phyloP scores from a whole-genome alignment of 768 basidiomycete genomes.

The Infundibulicybe gibba region DNA sequence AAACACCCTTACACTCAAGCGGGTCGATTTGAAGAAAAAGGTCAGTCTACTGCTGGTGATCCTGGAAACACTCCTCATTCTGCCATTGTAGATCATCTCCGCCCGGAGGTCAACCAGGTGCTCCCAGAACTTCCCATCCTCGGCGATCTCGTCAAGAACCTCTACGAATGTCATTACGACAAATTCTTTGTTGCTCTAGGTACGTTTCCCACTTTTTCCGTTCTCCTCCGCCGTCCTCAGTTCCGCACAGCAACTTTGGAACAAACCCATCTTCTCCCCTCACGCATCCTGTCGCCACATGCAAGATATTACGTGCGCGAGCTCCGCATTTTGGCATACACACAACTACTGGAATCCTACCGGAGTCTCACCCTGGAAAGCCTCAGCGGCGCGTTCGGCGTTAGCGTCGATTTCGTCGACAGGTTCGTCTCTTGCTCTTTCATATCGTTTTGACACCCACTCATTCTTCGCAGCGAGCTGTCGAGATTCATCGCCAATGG shows the following conservation, averaged over 20 bases:
- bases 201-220: constrained; percentile 23
- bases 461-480: constrained; percentile 58
- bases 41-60: constrained; percentile 28
- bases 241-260: constrained; percentile 71
- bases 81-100: constrained; percentile 66
- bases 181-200: constrained; percentile 91
- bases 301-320: constrained; percentile 89
- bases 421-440: constrained; percentile 47
- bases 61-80: neutral
- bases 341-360: constrained; percentile 90
- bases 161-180: constrained; percentile 93
- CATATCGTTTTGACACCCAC: neutral
- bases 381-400: constrained; percentile 84
- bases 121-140: constrained; percentile 81
- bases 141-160: constrained; percentile 76
- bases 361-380: constrained; percentile 86
- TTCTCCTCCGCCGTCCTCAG: constrained; percentile 1
- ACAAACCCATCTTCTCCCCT: constrained; percentile 82
- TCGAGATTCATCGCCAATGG: constrained; percentile 89
- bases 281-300: constrained; percentile 82
- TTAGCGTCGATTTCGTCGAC: constrained; percentile 84
- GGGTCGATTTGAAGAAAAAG: constrained; percentile 92
- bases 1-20: constrained; percentile 69
- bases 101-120: constrained; percentile 85
- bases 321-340: constrained; percentile 93